A percentile compares a stretch with the other conserved stretches of the same genome.
phyloP scores from a whole-genome alignment of 2,329 filamentous ascomycete species.

The Neurospora sp. region DNA sequence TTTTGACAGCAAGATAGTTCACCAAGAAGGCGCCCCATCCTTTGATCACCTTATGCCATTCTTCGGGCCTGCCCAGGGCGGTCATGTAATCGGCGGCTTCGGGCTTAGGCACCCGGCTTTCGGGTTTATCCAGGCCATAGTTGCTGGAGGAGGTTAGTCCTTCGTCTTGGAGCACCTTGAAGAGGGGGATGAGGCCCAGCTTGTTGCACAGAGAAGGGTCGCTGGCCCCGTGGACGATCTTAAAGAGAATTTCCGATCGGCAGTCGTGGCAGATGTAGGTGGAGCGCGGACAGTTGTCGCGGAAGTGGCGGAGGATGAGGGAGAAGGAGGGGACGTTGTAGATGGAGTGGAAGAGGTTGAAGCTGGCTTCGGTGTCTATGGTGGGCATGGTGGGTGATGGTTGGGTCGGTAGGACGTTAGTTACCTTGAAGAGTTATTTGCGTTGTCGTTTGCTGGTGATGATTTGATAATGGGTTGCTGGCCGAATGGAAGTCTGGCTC shows the following conservation, averaged over 20 bases:
- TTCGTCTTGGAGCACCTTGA: neutral
- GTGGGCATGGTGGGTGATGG: neutral
- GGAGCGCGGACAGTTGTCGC: neutral
- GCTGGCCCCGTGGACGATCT: neutral
- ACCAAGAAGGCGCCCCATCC: neutral
- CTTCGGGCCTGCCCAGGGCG: neutral
- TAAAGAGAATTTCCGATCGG: neutral
- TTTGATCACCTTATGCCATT: neutral
- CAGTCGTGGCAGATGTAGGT: neutral
- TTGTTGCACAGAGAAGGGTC: neutral
- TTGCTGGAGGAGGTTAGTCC: neutral
- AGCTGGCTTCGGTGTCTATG: neutral
- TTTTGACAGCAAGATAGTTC: neutral
- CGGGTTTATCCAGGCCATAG: neutral
- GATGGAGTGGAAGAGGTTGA: neutral
- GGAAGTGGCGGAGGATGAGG: neutral
- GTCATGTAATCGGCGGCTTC: neutral
- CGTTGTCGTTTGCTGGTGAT: neutral
- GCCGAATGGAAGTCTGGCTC: neutral
- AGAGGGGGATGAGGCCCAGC: neutral
- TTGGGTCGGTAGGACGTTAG: neutral
- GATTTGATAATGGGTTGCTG: neutral
- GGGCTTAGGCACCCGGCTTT: neutral
- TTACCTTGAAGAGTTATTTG: neutral
- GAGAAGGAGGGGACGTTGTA: neutral